These are phyloP conservation scores for Taxillus chinensis DNA, from an alignment of 164 flowering plant species.

Conservation along the genomic window DNA sequence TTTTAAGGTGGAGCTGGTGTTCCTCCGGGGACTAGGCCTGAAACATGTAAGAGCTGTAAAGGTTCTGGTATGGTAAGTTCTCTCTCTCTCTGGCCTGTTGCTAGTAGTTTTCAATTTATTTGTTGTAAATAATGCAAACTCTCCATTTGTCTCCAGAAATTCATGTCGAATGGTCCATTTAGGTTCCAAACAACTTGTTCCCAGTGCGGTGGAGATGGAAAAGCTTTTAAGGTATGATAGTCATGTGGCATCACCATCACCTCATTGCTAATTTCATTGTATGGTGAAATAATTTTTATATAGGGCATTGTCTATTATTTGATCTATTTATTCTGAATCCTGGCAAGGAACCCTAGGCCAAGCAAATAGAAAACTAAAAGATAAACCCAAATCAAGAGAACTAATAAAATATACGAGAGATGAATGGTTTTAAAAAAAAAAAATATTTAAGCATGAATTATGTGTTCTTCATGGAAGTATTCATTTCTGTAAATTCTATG, in stretches of 20 bases:
- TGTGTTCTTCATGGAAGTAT: background rate
- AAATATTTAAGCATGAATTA: no score
- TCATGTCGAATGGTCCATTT: constrained; percentile 57
- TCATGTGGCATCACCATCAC: background rate
- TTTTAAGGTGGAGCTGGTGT: constrained; percentile 86
- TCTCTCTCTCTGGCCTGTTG: background rate
- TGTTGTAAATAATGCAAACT: constrained; percentile 1
- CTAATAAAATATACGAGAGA: no score
- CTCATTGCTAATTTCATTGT: background rate
- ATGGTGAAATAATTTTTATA: no score
- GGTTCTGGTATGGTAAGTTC: constrained; percentile 80
- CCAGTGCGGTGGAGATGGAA: constrained; percentile 74
- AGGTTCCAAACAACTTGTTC: constrained; percentile 61
- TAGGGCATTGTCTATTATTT: no score
- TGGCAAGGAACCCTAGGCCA: no score
- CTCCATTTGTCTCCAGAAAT: constrained; percentile 31
- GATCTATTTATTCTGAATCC: no score
- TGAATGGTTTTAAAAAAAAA: no score
- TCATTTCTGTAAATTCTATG: background rate
- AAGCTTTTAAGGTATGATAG: constrained; percentile 49
- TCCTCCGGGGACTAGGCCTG: constrained; percentile 92
- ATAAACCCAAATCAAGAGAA: no score
- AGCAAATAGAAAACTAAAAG: no score
- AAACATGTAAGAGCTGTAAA: constrained; percentile 70
- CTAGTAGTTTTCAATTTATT: background rate